Percentiles rank a stretch among this genome's conserved stretches.
Conservation (phyloP, 2,329 filamentous ascomycete genomes). For the Fusarium udum region DNA sequence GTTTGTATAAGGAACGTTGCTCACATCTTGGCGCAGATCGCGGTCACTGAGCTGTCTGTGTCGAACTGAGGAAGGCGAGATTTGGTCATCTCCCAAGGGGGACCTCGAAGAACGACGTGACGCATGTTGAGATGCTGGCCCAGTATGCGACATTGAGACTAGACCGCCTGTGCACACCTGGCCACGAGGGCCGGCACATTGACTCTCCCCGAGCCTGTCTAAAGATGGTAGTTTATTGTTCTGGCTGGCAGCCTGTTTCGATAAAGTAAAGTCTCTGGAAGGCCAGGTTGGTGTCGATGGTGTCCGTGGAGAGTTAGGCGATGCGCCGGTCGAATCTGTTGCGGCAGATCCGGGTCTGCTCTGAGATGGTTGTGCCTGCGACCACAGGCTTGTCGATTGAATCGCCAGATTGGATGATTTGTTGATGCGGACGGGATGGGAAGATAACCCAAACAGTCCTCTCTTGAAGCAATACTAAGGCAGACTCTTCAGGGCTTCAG, state of each 20-base stretch:
- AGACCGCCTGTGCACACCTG: conserved; percentile 64
- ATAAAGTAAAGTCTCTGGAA: conserved; percentile 32
- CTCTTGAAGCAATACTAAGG: conserved; percentile 18
- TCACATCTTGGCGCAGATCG: conserved; percentile 38
- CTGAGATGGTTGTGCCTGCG: conserved; percentile 46
- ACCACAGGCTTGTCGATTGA: conserved; percentile 47
- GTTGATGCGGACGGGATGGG: conserved; percentile 46
- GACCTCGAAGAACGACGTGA: conserved; percentile 61
- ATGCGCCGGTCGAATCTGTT: conserved; percentile 47
- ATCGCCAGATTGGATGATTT: conserved; percentile 48
- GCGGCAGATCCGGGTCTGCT: conserved; percentile 47
- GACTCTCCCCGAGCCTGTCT: conserved; percentile 50
- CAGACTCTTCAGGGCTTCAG: conserved; percentile 4
- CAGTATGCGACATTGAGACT: conserved; percentile 72
- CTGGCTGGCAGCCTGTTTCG: conserved; percentile 36
- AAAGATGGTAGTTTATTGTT: conserved; percentile 34
- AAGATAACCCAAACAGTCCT: conserved; percentile 50
- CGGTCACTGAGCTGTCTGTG: conserved; percentile 32
- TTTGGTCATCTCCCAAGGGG: conserved; percentile 50
- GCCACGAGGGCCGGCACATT: conserved; percentile 66
- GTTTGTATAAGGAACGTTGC: conserved; percentile 35
- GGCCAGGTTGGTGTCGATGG: conserved; percentile 49
- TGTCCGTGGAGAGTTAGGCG: conserved; percentile 49
- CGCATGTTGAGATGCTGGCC: conserved; percentile 64
- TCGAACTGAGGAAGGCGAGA: conserved; percentile 39